These are phyloP conservation scores for Neckera pumila DNA, from an alignment of 225 moss, liverwort and hornwort genomes.

Conservation along the genomic window DNA sequence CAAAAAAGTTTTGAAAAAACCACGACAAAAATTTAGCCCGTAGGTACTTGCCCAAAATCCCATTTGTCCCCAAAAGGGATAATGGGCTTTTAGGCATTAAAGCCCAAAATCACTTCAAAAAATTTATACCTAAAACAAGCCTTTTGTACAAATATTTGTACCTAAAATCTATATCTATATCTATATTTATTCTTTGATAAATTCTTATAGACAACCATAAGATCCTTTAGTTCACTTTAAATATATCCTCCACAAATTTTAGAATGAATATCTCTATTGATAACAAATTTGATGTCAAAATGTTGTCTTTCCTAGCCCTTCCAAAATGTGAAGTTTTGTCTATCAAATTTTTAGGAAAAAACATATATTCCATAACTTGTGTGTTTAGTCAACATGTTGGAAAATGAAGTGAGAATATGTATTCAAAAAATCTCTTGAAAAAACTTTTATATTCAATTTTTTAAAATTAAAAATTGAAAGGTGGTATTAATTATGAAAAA, in stretches of 20 bases:
- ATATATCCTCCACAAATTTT: neutral
- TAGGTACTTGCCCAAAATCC: too few species aligned
- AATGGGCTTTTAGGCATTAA: too few species aligned
- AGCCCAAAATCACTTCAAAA: neutral
- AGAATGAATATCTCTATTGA: neutral
- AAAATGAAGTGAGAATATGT: neutral
- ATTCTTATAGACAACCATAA: fast-evolving
- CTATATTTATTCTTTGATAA: neutral
- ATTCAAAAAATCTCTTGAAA: too few species aligned
- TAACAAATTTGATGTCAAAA: neutral
- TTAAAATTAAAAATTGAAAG: neutral
- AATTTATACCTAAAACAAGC: neutral
- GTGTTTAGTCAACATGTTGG: too few species aligned
- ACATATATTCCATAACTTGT: neutral
- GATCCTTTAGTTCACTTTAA: neutral
- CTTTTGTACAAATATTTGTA: too few species aligned
- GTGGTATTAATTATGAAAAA: neutral
- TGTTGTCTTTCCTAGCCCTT: neutral
- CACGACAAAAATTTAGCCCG: too few species aligned
- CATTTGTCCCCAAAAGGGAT: too few species aligned
- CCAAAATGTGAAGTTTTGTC: neutral
- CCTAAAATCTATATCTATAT: too few species aligned
- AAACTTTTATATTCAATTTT: neutral
- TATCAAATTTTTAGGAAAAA: neutral
- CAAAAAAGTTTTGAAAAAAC: too few species aligned